Percentiles rank a stretch among this genome's conserved stretches.
These are phyloP conservation scores for Wallacemonas rigidus DNA, from an alignment of 208 protist genomes.

Conservation along the genomic window DNA sequence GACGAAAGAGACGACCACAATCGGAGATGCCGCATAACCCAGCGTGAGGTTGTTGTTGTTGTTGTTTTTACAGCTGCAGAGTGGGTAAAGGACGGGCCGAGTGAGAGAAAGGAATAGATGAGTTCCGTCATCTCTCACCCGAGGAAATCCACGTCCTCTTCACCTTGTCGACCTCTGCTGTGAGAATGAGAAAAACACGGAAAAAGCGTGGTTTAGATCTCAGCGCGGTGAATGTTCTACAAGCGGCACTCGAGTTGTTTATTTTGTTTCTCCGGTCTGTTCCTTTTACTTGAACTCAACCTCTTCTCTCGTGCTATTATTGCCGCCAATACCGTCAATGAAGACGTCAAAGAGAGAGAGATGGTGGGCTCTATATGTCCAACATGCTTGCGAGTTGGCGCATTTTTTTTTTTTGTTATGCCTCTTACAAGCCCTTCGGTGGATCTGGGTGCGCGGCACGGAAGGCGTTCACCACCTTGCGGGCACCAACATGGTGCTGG, in stretches of 20 bases:
- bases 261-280: too few relatives aligned
- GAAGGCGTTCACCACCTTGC: constrained; percentile 62
- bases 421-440: constrained; percentile 9
- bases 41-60: too few relatives aligned
- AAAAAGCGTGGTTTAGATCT: constrained; percentile 19
- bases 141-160: not conserved
- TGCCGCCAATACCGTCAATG: too few relatives aligned
- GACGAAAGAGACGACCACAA: too few relatives aligned
- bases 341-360: too few relatives aligned
- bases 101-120: not conserved
- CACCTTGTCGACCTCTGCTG: too few relatives aligned
- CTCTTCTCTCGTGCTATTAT: too few relatives aligned
- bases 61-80: too few relatives aligned
- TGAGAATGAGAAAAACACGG: constrained; percentile 22
- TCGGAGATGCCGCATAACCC: too few relatives aligned
- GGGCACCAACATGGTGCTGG: constrained; percentile 60
- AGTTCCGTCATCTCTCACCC: not conserved
- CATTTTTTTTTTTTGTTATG: constrained; percentile 20
- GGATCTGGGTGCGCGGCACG: constrained; percentile 41
- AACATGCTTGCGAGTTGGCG: not conserved
- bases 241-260: not conserved
- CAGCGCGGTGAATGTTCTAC: not conserved
- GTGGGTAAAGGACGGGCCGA: not conserved
- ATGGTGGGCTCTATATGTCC: too few relatives aligned
- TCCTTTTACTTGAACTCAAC: too few relatives aligned